Base-by-base conservation (phyloP, 1,284 basidiomycete species). In the Pseudozyma sp. region DNA sequence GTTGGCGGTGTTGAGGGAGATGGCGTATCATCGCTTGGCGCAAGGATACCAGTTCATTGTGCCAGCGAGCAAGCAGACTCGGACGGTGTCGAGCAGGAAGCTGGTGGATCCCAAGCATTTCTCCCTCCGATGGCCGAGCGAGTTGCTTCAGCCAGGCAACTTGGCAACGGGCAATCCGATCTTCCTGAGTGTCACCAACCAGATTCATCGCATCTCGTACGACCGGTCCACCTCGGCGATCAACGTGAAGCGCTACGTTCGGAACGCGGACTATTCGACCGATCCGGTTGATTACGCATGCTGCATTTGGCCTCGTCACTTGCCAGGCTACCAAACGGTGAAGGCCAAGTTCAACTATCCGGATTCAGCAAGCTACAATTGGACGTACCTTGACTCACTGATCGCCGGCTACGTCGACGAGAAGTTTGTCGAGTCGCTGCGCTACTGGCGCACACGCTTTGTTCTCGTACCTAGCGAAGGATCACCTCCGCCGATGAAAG, bases 41-140 rank as follows among this genome's bases (percentile, higher is more conserved):
- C 95, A 98, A 85, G 95, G 96, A n/a, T 99, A 97, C 85, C 96
- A 99, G 84, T 94, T 98, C 81, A 91, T 97, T 47, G 83, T 86
- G 10, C 58, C 64, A 5, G 70, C 63, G 4, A 71, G 62, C 58
- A 70, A 69, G 47, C 59, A 62, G 47, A 58, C 57, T 9, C 65
- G 60, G 9, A 61, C 69, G 5, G 64, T 72, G 21, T 65, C 62
- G n/a, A 67, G 66, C 12, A 47, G 68, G 40, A 73, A 75, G 47
- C 62, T 80, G 38, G 56, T 66, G 35, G 66, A 76, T 44, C 74
- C 74, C 1, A 76, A 70, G 44, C 65, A 73, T n/a, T 75, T 76
- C 52, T 63, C 66, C 3, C 58, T 83, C 9, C 75, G 79, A 39
- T 79, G 82, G 60, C 82, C 83, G 13, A 76, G 76, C 3, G 83